Evolutionary conservation across 192 early-diverging fungal genomes (phyloP), one percentile per base, ranked within the genome.

Genomic region (Backusella psychrophila): DNA sequence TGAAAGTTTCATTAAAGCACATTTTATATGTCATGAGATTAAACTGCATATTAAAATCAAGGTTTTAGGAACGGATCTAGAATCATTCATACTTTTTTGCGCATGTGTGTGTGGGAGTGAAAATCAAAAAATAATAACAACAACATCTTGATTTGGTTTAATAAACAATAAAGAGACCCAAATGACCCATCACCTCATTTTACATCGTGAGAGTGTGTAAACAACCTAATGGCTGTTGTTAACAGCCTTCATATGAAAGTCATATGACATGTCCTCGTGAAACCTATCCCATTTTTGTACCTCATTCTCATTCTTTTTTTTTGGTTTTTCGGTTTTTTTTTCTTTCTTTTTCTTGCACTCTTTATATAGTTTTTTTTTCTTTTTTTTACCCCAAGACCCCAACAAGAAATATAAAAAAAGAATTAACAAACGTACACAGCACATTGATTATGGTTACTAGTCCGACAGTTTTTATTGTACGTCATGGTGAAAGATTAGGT

Each of bases 401-500:
- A 69, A 17, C 33, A 17, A 44, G 42, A 17, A 44, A 44, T 19
- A 56, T 21, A 53, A 56, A 56, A 21, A 21, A 21, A 21, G 21
- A 56, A 56, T 36, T 38, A 36, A 36, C 36, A n/a, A 35, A 1
- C 17, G 4, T 36, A 68, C 31, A 66, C 33, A 29, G 17, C 15
- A n/a, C 9, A 2, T 73, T 34, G 17, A 52, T 17, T 53, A 29
- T 59, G 53, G 72, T 39, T 67, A 44, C 69, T 38, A 75, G 46
- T 21, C 69, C 76, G 35, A 76, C 77, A 29, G 78, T 75, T 12
- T 83, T 79, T 74, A 79, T 83, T 59, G 49, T 83, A 68, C 49
- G 81, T 17, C 81, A 83, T 33, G 81, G 78, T 21, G 81, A 83
- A 68, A 70, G 81, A 70, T 49, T 77, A 74, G 81, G 81, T 83